A percentile compares a stretch with the other conserved stretches of the same genome.
These are phyloP conservation scores for Chrysosporium queenslandicum DNA, from an alignment of 2,329 filamentous ascomycete genomes.

Conservation along the genomic window DNA sequence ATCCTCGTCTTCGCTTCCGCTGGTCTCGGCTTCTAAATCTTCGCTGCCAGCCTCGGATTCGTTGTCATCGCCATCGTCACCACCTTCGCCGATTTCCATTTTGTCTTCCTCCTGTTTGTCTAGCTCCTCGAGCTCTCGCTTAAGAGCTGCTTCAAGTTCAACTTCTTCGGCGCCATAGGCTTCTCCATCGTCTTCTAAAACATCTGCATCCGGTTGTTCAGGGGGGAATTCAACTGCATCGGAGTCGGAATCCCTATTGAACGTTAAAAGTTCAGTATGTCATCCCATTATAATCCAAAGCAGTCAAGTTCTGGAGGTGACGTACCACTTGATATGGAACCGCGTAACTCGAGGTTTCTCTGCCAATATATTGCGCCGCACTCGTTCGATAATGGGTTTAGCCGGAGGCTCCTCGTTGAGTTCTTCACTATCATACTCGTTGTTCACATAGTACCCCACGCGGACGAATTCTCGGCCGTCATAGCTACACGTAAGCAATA, in stretches of 20 bases:
- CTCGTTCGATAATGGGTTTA: conserved; percentile 86
- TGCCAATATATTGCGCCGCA: conserved; percentile 81
- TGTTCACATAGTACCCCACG: conserved; percentile 99
- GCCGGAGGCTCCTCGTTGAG: conserved; percentile 79
- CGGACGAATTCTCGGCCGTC: conserved; percentile 94
- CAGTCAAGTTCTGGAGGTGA: not conserved
- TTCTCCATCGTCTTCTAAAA: conserved; percentile 67
- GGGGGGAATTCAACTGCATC: conserved; percentile 93
- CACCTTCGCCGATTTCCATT: conserved; percentile 52
- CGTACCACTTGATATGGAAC: conserved; percentile 97
- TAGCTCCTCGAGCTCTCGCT: conserved; percentile 42
- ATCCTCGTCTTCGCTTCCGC: conserved; percentile 35
- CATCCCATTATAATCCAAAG: not conserved
- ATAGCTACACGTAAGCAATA: conserved; percentile 92
- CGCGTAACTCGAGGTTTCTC: conserved; percentile 96
- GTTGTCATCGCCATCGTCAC: conserved; percentile 56
- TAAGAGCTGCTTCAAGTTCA: conserved; percentile 35
- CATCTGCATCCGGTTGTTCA: conserved; percentile 92
- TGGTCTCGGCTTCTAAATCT: conserved; percentile 44
- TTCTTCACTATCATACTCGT: conserved; percentile 92
- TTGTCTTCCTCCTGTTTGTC: conserved; percentile 33
- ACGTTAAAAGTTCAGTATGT: conserved; percentile 20
- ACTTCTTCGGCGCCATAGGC: conserved; percentile 47
- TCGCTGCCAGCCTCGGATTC: conserved; percentile 62
- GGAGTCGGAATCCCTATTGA: conserved; percentile 80